A percentile compares a stretch with the other conserved stretches of the same genome.
phyloP scores from a whole-genome alignment of 257 asterid species.

The Ophiorrhiza pumila region DNA sequence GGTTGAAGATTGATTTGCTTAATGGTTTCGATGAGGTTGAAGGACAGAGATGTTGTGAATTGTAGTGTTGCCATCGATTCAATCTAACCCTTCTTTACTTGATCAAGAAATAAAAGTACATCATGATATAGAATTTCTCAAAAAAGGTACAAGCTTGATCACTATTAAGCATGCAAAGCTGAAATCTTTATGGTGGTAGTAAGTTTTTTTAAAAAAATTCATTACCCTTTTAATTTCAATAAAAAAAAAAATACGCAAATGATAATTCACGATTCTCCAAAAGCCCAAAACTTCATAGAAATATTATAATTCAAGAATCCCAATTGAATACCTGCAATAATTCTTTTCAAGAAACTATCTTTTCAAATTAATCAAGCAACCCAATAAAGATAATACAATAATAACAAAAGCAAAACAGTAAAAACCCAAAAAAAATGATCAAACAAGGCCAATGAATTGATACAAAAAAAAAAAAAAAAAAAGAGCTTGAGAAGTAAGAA shows the following conservation, averaged over 20 bases:
- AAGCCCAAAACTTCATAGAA: neutral
- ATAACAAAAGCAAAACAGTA: no score
- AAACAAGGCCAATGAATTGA: no score
- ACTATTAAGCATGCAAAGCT: neutral
- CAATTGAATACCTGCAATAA: no score
- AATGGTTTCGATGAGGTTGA: constrained; percentile 26
- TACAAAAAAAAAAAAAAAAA: neutral
- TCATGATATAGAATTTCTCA: neutral
- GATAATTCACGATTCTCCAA: neutral
- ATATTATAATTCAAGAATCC: no score
- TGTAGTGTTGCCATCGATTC: constrained; percentile 20
- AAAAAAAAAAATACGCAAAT: no score
- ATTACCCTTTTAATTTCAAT: no score
- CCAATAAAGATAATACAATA: no score
- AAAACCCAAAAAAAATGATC: neutral
- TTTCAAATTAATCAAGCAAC: neutral
- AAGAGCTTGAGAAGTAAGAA: neutral
- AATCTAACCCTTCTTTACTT: neutral
- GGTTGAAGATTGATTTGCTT: constrained; percentile 24
- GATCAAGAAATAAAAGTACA: neutral
- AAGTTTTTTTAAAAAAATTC: no score
- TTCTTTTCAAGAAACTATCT: neutral
- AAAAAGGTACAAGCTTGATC: neutral
- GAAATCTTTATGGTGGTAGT: neutral
- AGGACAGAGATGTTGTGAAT: constrained; percentile 29